These are phyloP conservation scores for Rubus idaeus DNA, from an alignment of 306 rosid species.

Conservation along the genomic window DNA sequence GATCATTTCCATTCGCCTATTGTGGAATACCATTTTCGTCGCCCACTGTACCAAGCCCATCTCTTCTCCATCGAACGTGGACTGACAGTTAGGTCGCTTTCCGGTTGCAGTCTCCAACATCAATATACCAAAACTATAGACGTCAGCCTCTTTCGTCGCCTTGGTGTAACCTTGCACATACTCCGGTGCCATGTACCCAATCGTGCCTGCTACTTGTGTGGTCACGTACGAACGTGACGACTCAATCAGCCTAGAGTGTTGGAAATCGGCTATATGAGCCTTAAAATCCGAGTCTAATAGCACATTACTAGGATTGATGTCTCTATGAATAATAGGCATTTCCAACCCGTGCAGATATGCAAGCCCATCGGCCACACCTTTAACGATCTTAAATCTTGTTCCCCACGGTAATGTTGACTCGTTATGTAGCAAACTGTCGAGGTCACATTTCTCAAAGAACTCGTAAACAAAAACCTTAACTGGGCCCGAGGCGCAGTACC, in stretches of 20 bases:
- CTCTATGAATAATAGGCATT: constrained; percentile 53
- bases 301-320: constrained; percentile 61
- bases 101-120: constrained; percentile 57
- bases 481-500: constrained; percentile 52
- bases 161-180: constrained; percentile 45
- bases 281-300: constrained; percentile 45
- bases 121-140: constrained; percentile 65
- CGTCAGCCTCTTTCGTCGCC: constrained; percentile 53
- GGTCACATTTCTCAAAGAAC: constrained; percentile 51
- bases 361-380: constrained; percentile 60
- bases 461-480: constrained; percentile 63
- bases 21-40: no score
- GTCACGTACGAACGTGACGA: constrained; percentile 47
- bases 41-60: no score
- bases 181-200: constrained; percentile 74
- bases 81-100: no score
- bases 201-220: constrained; percentile 61
- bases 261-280: constrained; percentile 72
- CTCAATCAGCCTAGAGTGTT: constrained; percentile 55
- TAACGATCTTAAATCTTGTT: constrained; percentile 42
- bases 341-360: constrained; percentile 45
- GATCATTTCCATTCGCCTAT: no score
- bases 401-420: constrained; percentile 45
- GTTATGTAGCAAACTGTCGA: constrained; percentile 56
- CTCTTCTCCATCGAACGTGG: no score